These are phyloP conservation scores for Leersia perrieri DNA, from an alignment of 176 grass and related monocot species.

Conservation along the genomic window DNA sequence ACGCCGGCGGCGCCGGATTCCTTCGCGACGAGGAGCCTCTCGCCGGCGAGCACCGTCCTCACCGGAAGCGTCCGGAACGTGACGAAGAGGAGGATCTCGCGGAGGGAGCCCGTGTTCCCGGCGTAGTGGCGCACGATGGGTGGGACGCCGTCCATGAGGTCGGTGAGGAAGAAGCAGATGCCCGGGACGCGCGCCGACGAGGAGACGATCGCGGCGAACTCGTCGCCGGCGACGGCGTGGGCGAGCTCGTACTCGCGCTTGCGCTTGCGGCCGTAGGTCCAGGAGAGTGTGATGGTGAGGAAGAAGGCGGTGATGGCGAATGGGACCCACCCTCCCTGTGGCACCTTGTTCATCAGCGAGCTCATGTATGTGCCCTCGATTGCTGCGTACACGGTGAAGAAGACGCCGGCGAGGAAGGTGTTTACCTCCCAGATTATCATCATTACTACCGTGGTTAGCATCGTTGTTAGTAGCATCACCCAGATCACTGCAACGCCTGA, in stretches of 20 bases:
- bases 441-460: constrained; percentile 53
- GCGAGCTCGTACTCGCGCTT: constrained; percentile 49
- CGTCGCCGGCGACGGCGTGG: neutral
- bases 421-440: constrained; percentile 43
- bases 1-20: constrained; percentile 8
- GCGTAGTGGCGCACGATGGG: constrained; percentile 54
- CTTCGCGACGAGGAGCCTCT: constrained; percentile 33
- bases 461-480: constrained; percentile 60
- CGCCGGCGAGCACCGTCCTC: constrained; percentile 30
- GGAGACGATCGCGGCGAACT: constrained; percentile 16
- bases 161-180: constrained; percentile 50
- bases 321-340: constrained; percentile 58
- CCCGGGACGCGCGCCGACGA: constrained; percentile 14
- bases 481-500: constrained; percentile 56
- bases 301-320: constrained; percentile 55
- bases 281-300: constrained; percentile 44
- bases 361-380: constrained; percentile 52
- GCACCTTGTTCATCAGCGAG: constrained; percentile 51
- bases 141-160: constrained; percentile 48
- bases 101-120: constrained; percentile 38
- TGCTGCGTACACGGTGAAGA: constrained; percentile 16
- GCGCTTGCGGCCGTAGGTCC: constrained; percentile 56
- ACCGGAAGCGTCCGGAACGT: constrained; percentile 42
- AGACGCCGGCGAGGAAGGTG: neutral
- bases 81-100: constrained; percentile 45